Percentiles rank a stretch among this genome's conserved stretches.
Evolutionary conservation across 164 flowering plant genomes (phyloP).

Genomic region (Magnolia kwangsiensis): DNA sequence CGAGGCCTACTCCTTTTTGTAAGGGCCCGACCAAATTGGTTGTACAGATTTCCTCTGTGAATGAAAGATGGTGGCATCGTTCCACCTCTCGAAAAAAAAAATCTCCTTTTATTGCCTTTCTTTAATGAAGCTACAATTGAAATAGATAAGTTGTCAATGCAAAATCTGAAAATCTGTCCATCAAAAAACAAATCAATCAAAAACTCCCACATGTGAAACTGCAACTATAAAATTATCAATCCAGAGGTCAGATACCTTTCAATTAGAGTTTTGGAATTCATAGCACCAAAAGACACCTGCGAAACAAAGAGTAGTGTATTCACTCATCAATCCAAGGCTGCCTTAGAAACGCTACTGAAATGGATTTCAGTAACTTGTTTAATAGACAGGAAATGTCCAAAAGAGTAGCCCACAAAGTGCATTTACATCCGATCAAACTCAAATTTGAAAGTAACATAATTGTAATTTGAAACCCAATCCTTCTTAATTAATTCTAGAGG

Average conservation of each 20-base stretch:
- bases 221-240: background rate
- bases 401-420: background rate
- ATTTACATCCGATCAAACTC: background rate
- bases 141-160: background rate
- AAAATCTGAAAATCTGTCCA: background rate
- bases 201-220: background rate
- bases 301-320: slow-evolving; percentile 1
- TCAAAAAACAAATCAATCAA: background rate
- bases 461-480: background rate
- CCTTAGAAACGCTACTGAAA: background rate
- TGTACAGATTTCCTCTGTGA: too few species aligned
- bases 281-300: slow-evolving; percentile 78
- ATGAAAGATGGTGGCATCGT: too few species aligned
- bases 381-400: background rate
- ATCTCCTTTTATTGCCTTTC: slow-evolving; percentile 70
- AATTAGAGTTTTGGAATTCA: slow-evolving; percentile 80
- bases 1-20: too few species aligned
- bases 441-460: background rate
- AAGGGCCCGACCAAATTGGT: too few species aligned
- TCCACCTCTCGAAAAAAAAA: too few species aligned
- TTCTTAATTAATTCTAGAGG: too few species aligned
- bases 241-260: slow-evolving; percentile 58
- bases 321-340: background rate
- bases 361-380: background rate
- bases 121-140: slow-evolving; percentile 58